Evolutionary conservation across 805 yeast species (phyloP).

Genomic region (Sugiyamaella lignohabitans): DNA sequence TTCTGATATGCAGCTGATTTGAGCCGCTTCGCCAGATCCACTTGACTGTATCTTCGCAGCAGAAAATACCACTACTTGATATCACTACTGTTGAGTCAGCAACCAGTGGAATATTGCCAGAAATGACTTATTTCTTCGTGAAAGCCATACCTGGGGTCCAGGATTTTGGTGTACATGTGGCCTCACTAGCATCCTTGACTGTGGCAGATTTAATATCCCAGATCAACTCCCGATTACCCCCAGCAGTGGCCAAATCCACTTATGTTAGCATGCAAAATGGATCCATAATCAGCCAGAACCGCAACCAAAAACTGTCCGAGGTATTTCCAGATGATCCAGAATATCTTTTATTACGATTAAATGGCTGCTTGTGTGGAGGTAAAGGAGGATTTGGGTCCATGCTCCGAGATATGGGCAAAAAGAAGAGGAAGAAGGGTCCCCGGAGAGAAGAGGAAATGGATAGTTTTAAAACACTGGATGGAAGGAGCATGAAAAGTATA

Average conservation of each 20-base stretch:
- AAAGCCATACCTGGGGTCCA: neutral
- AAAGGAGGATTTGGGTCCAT: conserved; percentile 46
- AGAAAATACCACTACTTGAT: too few relatives aligned
- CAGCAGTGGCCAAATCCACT: neutral
- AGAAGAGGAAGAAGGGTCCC: conserved; percentile 4
- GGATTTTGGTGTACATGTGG: neutral
- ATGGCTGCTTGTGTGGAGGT: conserved; percentile 41
- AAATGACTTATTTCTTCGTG: neutral
- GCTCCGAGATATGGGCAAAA: conserved; percentile 35
- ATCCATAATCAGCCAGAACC: neutral
- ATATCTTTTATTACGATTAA: conserved; percentile 13
- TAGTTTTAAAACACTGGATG: conserved; percentile 38
- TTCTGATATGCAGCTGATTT: too few relatives aligned
- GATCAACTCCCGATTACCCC: neutral
- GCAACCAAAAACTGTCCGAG: neutral
- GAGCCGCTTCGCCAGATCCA: too few relatives aligned
- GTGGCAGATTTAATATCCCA: neutral
- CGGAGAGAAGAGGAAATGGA: conserved; percentile 27
- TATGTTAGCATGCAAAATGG: conserved; percentile 1
- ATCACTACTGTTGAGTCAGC: too few relatives aligned
- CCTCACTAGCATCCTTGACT: neutral
- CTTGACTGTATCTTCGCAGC: too few relatives aligned
- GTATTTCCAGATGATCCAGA: neutral
- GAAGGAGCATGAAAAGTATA: conserved; percentile 35
- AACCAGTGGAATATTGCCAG: too few relatives aligned